Percentiles rank a stretch among this genome's conserved stretches.
Evolutionary conservation across 225 moss, liverwort and hornwort species (phyloP).

Genomic region (Pleurozium schreberi): DNA sequence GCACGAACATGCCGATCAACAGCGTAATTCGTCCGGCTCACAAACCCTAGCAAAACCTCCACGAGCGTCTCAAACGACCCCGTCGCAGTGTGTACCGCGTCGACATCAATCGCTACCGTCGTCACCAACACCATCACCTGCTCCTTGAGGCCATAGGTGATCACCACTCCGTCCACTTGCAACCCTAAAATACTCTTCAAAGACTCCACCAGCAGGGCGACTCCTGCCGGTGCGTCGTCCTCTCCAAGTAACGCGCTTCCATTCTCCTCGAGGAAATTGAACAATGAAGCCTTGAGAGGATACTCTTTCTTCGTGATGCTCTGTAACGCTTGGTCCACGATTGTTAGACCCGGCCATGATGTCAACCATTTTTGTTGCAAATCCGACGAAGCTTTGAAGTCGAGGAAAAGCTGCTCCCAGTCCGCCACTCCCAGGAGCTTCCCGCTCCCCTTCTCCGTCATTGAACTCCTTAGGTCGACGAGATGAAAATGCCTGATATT

Average conservation of each 20-base stretch:
- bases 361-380: conserved; percentile 78
- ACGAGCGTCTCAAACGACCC: conserved; percentile 45
- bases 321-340: conserved; percentile 85
- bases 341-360: conserved; percentile 67
- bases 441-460: conserved; percentile 91
- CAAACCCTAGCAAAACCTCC: conserved; percentile 62
- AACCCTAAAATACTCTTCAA: conserved; percentile 48
- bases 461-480: neutral
- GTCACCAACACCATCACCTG: conserved; percentile 93
- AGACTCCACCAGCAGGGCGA: conserved; percentile 59
- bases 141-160: conserved; percentile 57
- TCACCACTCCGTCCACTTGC: conserved; percentile 39
- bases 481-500: neutral
- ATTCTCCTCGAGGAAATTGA: conserved; percentile 83
- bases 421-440: conserved; percentile 65
- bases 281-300: conserved; percentile 43
- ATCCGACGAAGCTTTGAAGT: conserved; percentile 55
- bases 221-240: conserved; percentile 48
- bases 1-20: conserved; percentile 80
- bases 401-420: conserved; percentile 90
- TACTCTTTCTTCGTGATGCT: conserved; percentile 67
- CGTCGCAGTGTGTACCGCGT: conserved; percentile 67
- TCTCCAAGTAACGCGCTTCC: conserved; percentile 52
- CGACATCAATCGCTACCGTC: conserved; percentile 55
- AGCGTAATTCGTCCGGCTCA: conserved; percentile 69